Evolutionary conservation across 139 green algal species (phyloP).

Genomic region (Micromonas pusilla): DNA sequence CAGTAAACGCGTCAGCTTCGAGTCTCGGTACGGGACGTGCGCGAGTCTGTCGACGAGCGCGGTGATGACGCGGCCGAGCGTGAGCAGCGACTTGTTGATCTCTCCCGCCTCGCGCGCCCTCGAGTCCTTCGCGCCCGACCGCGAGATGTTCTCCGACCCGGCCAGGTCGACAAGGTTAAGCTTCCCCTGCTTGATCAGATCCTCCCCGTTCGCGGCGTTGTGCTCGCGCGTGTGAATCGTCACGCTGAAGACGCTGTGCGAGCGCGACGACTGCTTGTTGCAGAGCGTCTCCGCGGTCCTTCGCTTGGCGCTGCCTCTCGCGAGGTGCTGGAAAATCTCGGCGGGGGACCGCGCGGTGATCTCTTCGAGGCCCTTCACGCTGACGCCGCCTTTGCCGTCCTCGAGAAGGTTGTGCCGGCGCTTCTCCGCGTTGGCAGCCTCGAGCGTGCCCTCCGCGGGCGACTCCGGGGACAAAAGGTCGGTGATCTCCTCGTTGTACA

Average conservation of each 20-base stretch:
- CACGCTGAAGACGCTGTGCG: slow-evolving; percentile 84
- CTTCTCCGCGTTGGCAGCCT: slow-evolving; percentile 23
- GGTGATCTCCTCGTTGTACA: slow-evolving; percentile 99
- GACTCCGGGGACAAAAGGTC: slow-evolving; percentile 68
- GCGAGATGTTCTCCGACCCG: slow-evolving; percentile 88
- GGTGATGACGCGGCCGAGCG: slow-evolving; percentile 93
- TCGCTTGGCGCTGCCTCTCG: slow-evolving; percentile 76
- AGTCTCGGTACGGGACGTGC: slow-evolving; percentile 78
- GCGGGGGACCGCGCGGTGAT: slow-evolving; percentile 70
- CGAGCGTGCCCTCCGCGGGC: background rate
- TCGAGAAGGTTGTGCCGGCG: slow-evolving; percentile 43
- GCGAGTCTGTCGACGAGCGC: slow-evolving; percentile 56
- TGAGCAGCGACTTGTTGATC: slow-evolving; percentile 96
- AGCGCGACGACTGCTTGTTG: slow-evolving; percentile 95
- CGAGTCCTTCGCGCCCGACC: slow-evolving; percentile 77
- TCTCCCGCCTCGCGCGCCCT: slow-evolving; percentile 83
- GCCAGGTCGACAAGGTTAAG: slow-evolving; percentile 98
- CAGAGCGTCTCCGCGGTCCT: slow-evolving; percentile 89
- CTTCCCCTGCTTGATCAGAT: slow-evolving; percentile 95
- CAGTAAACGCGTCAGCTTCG: slow-evolving; percentile 94
- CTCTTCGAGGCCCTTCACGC: slow-evolving; percentile 89
- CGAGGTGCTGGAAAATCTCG: slow-evolving; percentile 87
- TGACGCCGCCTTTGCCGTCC: slow-evolving; percentile 58
- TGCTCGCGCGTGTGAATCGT: slow-evolving; percentile 81
- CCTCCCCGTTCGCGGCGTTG: slow-evolving; percentile 81